Evolutionary conservation across 768 basidiomycete genomes (phyloP).

Genomic region (Boletus vinaceobasis): DNA sequence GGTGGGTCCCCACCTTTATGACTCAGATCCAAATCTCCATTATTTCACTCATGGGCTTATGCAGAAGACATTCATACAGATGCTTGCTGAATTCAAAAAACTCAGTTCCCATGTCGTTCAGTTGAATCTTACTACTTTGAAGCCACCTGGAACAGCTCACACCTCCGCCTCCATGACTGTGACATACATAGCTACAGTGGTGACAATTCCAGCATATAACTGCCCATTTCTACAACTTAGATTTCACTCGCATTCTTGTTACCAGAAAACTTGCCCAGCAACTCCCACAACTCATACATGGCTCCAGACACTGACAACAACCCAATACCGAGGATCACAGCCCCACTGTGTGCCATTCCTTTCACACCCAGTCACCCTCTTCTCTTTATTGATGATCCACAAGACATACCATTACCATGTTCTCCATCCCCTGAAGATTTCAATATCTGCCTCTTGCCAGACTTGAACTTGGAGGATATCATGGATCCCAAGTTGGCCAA

Average conservation of each 20-base stretch:
- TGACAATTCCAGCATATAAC: slow-evolving; percentile 91
- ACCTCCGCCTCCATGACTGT: too few species aligned
- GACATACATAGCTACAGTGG: slow-evolving; percentile 90
- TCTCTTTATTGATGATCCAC: slow-evolving; percentile 42
- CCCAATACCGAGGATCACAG: slow-evolving; percentile 33
- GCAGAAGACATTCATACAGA: slow-evolving; percentile 96
- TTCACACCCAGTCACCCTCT: slow-evolving; percentile 27
- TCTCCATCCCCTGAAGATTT: slow-evolving; percentile 44
- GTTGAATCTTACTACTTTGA: slow-evolving; percentile 89
- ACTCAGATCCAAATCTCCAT: slow-evolving; percentile 88
- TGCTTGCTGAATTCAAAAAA: slow-evolving; percentile 93
- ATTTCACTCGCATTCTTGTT: too few species aligned
- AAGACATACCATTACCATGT: slow-evolving; percentile 36
- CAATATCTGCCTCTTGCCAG: slow-evolving; percentile 62
- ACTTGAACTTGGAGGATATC: slow-evolving; percentile 39
- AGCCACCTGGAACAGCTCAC: slow-evolving; percentile 91
- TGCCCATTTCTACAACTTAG: too few species aligned
- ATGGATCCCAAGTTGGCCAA: slow-evolving; percentile 37
- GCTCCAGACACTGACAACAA: slow-evolving; percentile 41
- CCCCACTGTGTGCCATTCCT: slow-evolving; percentile 7
- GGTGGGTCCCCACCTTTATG: slow-evolving; percentile 82
- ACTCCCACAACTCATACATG: too few species aligned
- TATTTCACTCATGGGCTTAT: slow-evolving; percentile 93
- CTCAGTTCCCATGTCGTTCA: slow-evolving; percentile 91
- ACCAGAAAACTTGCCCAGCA: too few species aligned